Conservation (phyloP, 495 filamentous ascomycete genomes). For the Lasiosphaeris hirsuta region DNA sequence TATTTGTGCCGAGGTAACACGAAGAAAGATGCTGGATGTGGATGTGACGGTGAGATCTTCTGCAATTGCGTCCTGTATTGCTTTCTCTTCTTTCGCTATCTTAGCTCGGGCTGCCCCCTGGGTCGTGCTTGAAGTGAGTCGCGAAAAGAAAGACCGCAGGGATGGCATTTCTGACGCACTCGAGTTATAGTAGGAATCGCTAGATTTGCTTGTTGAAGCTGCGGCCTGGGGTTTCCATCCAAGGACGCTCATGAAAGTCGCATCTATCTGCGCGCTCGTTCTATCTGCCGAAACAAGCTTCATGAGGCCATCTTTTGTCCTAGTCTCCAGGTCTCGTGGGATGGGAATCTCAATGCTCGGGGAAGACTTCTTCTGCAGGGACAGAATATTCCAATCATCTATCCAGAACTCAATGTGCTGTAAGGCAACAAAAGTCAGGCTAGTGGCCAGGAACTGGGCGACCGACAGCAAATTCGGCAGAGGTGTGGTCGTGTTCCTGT, state of each 20-base stretch:
- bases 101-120: slow-evolving; percentile 40
- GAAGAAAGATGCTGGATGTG: slow-evolving; percentile 77
- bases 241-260: slow-evolving; percentile 82
- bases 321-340: slow-evolving; percentile 74
- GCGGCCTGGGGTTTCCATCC: slow-evolving; percentile 67
- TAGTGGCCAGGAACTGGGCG: slow-evolving; percentile 88
- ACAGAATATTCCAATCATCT: slow-evolving; percentile 77
- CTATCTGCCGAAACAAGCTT: slow-evolving; percentile 67
- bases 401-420: slow-evolving; percentile 85
- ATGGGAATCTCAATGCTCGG: slow-evolving; percentile 69
- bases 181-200: slow-evolving; percentile 35
- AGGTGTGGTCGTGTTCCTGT: slow-evolving; percentile 79
- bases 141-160: slow-evolving; percentile 76
- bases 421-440: slow-evolving; percentile 91
- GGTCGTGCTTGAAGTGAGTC: slow-evolving; percentile 50
- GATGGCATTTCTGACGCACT: slow-evolving; percentile 47
- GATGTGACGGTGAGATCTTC: slow-evolving; percentile 65
- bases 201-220: slow-evolving; percentile 33
- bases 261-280: slow-evolving; percentile 86
- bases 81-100: slow-evolving; percentile 51
- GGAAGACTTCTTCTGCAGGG: slow-evolving; percentile 76
- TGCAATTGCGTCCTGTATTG: slow-evolving; percentile 51
- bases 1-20: slow-evolving; percentile 81
- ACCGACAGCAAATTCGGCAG: slow-evolving; percentile 80
- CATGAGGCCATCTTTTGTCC: slow-evolving; percentile 82